Evolutionary conservation across 352 stramenopile species (phyloP), one percentile per base, ranked within the genome.

Genomic region (Phytophthora hibernalis): DNA sequence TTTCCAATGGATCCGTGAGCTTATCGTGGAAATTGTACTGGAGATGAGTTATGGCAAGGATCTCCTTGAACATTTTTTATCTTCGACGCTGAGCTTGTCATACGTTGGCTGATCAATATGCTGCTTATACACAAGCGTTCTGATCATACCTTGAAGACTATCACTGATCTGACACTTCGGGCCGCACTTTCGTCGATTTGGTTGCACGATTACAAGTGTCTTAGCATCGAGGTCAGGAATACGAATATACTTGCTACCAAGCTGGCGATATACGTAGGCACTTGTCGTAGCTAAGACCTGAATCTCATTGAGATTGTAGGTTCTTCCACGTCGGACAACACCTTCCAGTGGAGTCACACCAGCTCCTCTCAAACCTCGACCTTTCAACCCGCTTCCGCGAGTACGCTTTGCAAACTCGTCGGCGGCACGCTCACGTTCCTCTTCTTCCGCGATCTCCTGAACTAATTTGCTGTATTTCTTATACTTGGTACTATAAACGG

Each of bases 251-350:
- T 64, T 64, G 16, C 31, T 50, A n/a, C 56, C 56, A 22, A 64
- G 18, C 20, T 38, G 56, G 1, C 35, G 31, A 26, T 64, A 51
- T 2, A 56, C 40, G 28, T 49, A 59, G 8, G 49, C 48, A 37
- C 48, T 59, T 4, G 58, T 26, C 11, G 54, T 28, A 2, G 48
- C 58, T 18, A 54, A 54, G 4, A 48, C 58, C 20, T 43, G 33
- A 21, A 65, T 65, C 20, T 65, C 58, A n/a, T 66, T 66, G 0
- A 66, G 38, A 30, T 66, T 66, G 7, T 66, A 66, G 8, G 47
- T 59, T 35, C 54, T 58, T 16, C 24, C 24, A 3, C 58, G 35
- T 5, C 58, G 4, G 15, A 59, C 48, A 15, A 59, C 40, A 1
- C 21, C 30, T 9, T 54, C 49, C 16, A 56, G 31, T 56, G 49